Base-by-base conservation (phyloP, 331 rosid species). In the Ulmus americana region DNA sequence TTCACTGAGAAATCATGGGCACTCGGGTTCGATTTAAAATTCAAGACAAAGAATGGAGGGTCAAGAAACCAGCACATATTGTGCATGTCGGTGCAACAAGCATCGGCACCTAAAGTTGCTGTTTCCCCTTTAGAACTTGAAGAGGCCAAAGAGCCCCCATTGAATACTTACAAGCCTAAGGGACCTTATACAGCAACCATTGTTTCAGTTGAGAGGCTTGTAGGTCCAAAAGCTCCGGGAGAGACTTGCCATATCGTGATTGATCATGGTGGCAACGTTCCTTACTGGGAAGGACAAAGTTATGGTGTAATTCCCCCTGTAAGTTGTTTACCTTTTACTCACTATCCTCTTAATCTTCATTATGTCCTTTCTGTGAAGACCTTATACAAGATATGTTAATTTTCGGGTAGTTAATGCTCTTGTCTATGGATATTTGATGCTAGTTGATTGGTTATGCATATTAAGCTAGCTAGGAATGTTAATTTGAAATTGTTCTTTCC, bases 231-330 rank as follows among this genome's bases (percentile, higher is more conserved):
- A 48, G 97, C 99, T 66, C 99, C 99, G 16, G 99, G 99, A 56
- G 99, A 94, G 79, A 90, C 99, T 71, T 94, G 97, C 71, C 97
- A 94, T 78, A 76, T 92, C 70, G 96, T 92, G 80, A 88, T 92
- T 60, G 95, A 94, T 81, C 99, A 94, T 62, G 97, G 72, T 59
- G 97, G 95, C 55, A 90, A 90, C 78, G 95, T 90, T 69, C 99
- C 97, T 45, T 94, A 94, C 74, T 94, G 99, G 99, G 99, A 94
- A 84, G 99, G 99, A 54, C 97, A 94, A 74, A 94, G 97, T 82
- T 94, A 94, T 58, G 99, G 99, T 46, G 86, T 94, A 6, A 87
- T 94, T 69, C 97, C 99, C 48, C 97, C 95, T 5, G 99, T 94
- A 82, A 84, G 95, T 79, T 48, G 44, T 58, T 68, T 8, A 35